phyloP scores from a whole-genome alignment of 1,284 basidiomycete species.

The Pseudozyma sp. region DNA sequence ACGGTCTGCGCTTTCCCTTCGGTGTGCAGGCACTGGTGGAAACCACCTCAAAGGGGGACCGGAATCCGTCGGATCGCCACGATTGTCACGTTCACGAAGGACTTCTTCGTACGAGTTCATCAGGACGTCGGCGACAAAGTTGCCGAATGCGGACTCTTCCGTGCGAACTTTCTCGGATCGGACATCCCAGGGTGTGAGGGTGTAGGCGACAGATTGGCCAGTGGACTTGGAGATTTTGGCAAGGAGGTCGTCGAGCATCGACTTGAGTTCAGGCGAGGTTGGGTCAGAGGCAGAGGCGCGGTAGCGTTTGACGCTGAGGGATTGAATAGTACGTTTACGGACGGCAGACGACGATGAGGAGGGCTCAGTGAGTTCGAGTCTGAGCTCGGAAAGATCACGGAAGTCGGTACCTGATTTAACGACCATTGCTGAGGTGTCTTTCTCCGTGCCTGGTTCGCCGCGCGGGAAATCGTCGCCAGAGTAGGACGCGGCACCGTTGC shows the following conservation, averaged over 20 bases:
- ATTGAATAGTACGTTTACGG: constrained; percentile 77
- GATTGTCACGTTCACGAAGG: constrained; percentile 73
- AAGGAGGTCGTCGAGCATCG: constrained; percentile 77
- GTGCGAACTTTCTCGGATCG: constrained; percentile 81
- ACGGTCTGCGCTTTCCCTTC: too few relatives aligned
- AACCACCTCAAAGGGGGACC: too few relatives aligned
- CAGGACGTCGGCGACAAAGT: constrained; percentile 89
- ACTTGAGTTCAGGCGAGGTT: constrained; percentile 75
- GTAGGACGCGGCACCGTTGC: constrained; percentile 80
- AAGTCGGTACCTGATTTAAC: constrained; percentile 93
- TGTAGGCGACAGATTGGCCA: constrained; percentile 77
- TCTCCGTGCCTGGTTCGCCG: constrained; percentile 77
- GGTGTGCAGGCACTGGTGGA: too few relatives aligned
- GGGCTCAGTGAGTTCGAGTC: constrained; percentile 76
- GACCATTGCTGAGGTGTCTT: constrained; percentile 73
- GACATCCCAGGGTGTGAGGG: constrained; percentile 78
- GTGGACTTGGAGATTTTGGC: constrained; percentile 79
- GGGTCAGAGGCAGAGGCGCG: constrained; percentile 75
- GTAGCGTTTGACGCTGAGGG: constrained; percentile 78
- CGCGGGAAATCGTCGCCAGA: constrained; percentile 76
- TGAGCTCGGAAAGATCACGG: constrained; percentile 82
- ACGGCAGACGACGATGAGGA: constrained; percentile 72
- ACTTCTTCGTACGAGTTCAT: constrained; percentile 87
- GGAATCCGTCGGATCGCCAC: constrained; percentile 69
- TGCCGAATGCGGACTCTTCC: constrained; percentile 80